Percentiles rank a stretch among this genome's conserved stretches.
phyloP scores from a whole-genome alignment of 257 asterid genomes.

The Solanum raphanifolium region DNA sequence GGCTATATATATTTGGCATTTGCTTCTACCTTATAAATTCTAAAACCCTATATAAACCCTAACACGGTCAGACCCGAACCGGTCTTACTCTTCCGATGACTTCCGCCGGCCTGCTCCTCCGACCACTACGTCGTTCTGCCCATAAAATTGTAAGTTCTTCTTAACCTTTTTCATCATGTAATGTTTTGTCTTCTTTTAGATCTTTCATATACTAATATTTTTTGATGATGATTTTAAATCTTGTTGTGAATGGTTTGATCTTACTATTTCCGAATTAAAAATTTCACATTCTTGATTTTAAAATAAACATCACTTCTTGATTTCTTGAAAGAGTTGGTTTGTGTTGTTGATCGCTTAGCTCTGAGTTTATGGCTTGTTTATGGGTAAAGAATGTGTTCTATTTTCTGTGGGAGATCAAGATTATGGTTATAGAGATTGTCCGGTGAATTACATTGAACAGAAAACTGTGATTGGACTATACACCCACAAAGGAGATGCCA shows the following conservation, averaged over 20 bases:
- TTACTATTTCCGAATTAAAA: background rate
- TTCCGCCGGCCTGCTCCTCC: constrained; percentile 26
- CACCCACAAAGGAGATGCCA: background rate
- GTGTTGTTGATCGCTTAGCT: background rate
- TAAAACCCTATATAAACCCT: background rate
- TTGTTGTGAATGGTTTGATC: background rate
- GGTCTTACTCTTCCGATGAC: constrained; percentile 22
- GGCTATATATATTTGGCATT: background rate
- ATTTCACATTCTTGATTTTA: background rate
- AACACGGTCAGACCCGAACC: background rate
- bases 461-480: background rate
- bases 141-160: constrained; percentile 22
- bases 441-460: background rate
- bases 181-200: background rate
- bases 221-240: background rate
- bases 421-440: background rate
- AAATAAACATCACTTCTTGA: background rate
- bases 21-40: no score
- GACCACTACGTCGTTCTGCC: constrained; percentile 58
- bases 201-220: background rate
- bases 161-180: background rate
- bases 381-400: background rate
- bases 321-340: background rate
- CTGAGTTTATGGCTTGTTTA: background rate
- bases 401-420: background rate